Base-by-base conservation (phyloP, 139 green algal species). In the Klebsormidium nitens region DNA sequence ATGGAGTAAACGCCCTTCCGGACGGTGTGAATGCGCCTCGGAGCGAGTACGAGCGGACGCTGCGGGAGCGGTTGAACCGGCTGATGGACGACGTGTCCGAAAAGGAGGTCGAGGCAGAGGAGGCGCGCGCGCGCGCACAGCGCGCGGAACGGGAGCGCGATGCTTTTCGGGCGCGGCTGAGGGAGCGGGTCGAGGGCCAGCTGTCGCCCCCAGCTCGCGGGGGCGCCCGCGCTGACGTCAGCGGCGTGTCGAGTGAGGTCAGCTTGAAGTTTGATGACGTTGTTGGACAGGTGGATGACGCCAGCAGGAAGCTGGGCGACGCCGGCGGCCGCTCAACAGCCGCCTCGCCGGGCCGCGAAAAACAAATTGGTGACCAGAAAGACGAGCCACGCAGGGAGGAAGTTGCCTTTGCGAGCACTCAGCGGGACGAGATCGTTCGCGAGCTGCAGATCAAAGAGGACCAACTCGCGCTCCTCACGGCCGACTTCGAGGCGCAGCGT, bases 401-500 rank as follows among this genome's bases (percentile, higher is more conserved):
- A 23, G 8, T 62, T 36, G 19, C 19, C 55, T 11, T 34, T 34
- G 8, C 11, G 14, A 17, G 28, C 55, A n/a, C n/a, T n/a, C 58
- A 46, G 58, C 35, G 46, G n/a, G 8, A 48, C 19, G 58, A 66
- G 58, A 6, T 4, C 11, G 28, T 46, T 23, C 11, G 4, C 11
- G 58, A 69, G 34, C 69, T 71, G 35, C 32, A 31, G 6, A 11
- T 17, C 3, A 37, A 55, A 36, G 71, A 79, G 64, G 42, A 67
- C 5, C 19, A 69, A 49, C 64, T 72, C 56, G 34, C 62, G 50
- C 3, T 34, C 3, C 37, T 75, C 26, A 14, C 32, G 6, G 3
- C 6, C 28, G 73, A 80, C 17, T 26, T 76, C 23, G 64, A 66
- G 50, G 52, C 26, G 66, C 70, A 76, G 38, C 42, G 61, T 19